Conservation (phyloP, 2,329 filamentous ascomycete genomes). For the Aureobasidium sp. region DNA sequence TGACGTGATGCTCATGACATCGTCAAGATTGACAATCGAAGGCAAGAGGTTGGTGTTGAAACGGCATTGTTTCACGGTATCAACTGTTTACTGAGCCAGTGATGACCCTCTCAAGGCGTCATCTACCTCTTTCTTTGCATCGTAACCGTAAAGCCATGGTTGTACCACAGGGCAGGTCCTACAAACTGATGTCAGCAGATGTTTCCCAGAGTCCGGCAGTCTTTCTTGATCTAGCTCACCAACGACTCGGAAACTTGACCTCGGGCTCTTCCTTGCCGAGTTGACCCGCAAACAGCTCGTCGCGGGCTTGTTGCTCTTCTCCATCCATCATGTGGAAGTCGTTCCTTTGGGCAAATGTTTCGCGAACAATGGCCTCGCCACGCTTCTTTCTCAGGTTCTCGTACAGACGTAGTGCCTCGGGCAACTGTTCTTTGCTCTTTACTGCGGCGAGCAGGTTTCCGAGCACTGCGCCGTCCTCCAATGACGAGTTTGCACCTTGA, state of each 20-base stretch:
- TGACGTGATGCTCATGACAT: not conserved
- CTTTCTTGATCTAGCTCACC: constrained; percentile 35
- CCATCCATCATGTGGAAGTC: constrained; percentile 43
- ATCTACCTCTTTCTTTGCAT: constrained; percentile 49
- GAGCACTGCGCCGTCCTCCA: constrained; percentile 62
- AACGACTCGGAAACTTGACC: constrained; percentile 55
- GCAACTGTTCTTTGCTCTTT: constrained; percentile 33
- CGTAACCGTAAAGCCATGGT: constrained; percentile 59
- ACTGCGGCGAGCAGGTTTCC: constrained; percentile 50
- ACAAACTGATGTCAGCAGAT: not conserved
- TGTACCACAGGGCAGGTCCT: constrained; percentile 54
- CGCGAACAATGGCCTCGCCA: constrained; percentile 51
- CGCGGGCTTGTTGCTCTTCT: constrained; percentile 51
- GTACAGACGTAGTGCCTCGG: constrained; percentile 38
- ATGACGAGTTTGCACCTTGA: constrained; percentile 59
- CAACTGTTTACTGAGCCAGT: not conserved
- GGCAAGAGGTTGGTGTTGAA: not conserved
- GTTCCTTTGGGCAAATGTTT: constrained; percentile 50
- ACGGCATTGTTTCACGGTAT: not conserved
- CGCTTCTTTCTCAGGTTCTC: constrained; percentile 42
- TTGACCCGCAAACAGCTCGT: constrained; percentile 51
- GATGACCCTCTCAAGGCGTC: constrained; percentile 22
- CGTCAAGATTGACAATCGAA: not conserved
- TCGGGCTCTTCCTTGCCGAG: constrained; percentile 44
- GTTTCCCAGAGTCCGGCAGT: not conserved